A percentile compares a stretch with the other conserved stretches of the same genome.
These are phyloP conservation scores for Chenopodium album DNA, from an alignment of 148 eudicot genomes.

Conservation along the genomic window DNA sequence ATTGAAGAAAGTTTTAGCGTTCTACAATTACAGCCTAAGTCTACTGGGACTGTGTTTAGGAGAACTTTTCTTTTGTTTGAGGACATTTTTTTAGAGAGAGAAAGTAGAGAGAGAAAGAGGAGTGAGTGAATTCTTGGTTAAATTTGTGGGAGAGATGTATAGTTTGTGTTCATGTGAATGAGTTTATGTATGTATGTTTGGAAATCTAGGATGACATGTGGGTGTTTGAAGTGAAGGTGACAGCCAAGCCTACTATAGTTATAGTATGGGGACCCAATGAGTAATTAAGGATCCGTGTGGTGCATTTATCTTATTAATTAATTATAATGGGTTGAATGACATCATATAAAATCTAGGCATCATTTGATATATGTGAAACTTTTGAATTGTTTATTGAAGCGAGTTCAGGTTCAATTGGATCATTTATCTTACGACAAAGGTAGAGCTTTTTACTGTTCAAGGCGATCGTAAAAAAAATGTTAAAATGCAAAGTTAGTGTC, in stretches of 20 bases:
- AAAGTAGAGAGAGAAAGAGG: slow-evolving; percentile 9
- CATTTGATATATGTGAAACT: neutral
- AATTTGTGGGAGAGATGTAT: neutral
- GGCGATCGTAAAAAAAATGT: too few species aligned
- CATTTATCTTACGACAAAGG: too few species aligned
- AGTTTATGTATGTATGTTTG: slow-evolving; percentile 7
- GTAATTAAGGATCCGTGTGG: neutral
- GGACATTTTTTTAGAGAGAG: slow-evolving; percentile 53
- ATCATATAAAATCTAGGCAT: slow-evolving; percentile 19
- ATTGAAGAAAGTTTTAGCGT: slow-evolving; percentile 44
- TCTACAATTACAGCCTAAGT: slow-evolving; percentile 50
- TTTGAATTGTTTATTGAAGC: too few species aligned
- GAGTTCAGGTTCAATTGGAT: too few species aligned
- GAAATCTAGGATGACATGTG: slow-evolving; percentile 20
- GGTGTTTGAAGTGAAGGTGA: slow-evolving; percentile 18
- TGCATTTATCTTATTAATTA: neutral
- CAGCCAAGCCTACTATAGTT: neutral
- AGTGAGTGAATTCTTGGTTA: too few species aligned
- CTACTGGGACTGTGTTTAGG: slow-evolving; percentile 37
- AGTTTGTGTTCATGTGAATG: slow-evolving; percentile 20
- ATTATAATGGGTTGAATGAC: neutral
- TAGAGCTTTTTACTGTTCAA: too few species aligned
- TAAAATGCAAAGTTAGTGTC: too few species aligned
- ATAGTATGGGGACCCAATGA: slow-evolving; percentile 6
- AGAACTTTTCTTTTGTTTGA: slow-evolving; percentile 24